Conservation (phyloP, 768 basidiomycete genomes). For the Mycena chlorophos region DNA sequence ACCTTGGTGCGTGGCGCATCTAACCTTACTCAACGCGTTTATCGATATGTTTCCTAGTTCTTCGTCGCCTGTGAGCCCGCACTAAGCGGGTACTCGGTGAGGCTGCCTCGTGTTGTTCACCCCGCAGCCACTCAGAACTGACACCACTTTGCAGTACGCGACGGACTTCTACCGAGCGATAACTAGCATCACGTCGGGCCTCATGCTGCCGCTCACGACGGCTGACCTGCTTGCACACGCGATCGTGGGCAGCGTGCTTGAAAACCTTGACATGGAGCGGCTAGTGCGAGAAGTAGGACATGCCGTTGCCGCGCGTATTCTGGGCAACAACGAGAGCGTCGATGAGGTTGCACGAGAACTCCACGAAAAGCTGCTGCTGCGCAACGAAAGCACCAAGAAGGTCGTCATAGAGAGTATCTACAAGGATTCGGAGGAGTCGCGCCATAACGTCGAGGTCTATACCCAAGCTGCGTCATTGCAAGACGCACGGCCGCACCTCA, state of each 20-base stretch:
- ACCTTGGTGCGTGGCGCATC: constrained; percentile 64
- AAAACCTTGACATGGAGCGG: constrained; percentile 98
- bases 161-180: constrained; percentile 95
- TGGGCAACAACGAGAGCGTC: constrained; percentile 91
- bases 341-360: constrained; percentile 95
- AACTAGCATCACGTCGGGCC: constrained; percentile 87
- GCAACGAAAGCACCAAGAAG: constrained; percentile 97
- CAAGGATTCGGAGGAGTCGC: constrained; percentile 83
- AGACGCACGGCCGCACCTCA: constrained; percentile 75
- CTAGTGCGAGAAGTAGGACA: constrained; percentile 92
- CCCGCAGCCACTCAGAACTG: background rate
- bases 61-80: constrained; percentile 99
- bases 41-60: constrained; percentile 55
- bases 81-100: constrained; percentile 84
- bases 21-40: constrained; percentile 6
- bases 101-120: constrained; percentile 28
- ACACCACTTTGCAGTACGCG: constrained; percentile 57
- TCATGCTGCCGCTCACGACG: constrained; percentile 95
- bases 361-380: constrained; percentile 84
- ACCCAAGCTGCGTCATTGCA: constrained; percentile 66
- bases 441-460: constrained; percentile 88
- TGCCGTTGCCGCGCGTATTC: constrained; percentile 89
- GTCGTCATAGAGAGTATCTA: constrained; percentile 97
- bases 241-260: constrained; percentile 93
- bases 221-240: constrained; percentile 93